Evolutionary conservation across 768 basidiomycete species (phyloP).

Genomic region (Amanita muscaria): DNA sequence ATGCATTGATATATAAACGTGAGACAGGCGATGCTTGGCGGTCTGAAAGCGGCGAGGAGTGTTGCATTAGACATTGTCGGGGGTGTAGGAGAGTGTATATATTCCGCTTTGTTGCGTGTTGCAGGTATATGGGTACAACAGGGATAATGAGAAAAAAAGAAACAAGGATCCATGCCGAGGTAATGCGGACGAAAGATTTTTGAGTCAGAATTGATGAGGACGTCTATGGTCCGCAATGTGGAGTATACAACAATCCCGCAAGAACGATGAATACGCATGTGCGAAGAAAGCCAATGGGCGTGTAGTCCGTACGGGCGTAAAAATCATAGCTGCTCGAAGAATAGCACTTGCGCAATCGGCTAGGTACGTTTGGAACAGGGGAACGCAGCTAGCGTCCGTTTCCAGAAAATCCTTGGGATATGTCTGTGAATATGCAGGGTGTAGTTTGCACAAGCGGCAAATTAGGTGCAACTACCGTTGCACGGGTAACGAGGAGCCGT

Average conservation of each 20-base stretch:
- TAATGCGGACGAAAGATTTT: slow-evolving; percentile 1
- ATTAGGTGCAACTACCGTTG: slow-evolving; percentile 5
- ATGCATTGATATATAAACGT: slow-evolving; percentile 1
- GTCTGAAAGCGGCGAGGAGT: neutral
- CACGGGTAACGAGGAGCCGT: slow-evolving; percentile 3
- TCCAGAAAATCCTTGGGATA: slow-evolving; percentile 1
- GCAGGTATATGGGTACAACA: slow-evolving; percentile 8
- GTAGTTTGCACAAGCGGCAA: neutral
- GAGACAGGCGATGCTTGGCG: too few relatives aligned
- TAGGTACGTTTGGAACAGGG: neutral
- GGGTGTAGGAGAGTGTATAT: slow-evolving; percentile 3
- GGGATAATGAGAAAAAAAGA: slow-evolving; percentile 7
- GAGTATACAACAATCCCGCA: slow-evolving; percentile 1
- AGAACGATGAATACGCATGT: neutral
- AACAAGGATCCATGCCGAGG: slow-evolving; percentile 7
- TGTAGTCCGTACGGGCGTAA: slow-evolving; percentile 3
- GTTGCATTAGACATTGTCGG: neutral
- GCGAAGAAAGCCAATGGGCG: slow-evolving; percentile 2
- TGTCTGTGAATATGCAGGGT: too few relatives aligned
- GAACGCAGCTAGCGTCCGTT: slow-evolving; percentile 1
- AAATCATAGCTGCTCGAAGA: neutral
- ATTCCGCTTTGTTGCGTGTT: neutral
- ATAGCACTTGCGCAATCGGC: too few relatives aligned
- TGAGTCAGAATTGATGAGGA: neutral
- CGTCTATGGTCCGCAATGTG: slow-evolving; percentile 7